Conservation (phyloP, 305 asterid genomes). For the Andrographis paniculata region DNA sequence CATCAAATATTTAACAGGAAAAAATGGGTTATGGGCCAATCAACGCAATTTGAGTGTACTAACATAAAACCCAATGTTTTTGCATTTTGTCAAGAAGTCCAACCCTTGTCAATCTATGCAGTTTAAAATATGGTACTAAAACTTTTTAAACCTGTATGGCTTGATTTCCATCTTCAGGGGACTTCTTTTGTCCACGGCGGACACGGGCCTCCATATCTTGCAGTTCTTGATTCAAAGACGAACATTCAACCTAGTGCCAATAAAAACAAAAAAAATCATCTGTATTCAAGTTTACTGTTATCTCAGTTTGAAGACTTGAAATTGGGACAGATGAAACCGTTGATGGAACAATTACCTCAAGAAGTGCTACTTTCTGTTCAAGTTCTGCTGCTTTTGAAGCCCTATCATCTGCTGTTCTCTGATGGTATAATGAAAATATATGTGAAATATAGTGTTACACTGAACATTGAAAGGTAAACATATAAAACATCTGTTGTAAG, state of each 20-base stretch:
- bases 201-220: slow-evolving; percentile 94
- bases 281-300: slow-evolving; percentile 12
- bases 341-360: slow-evolving; percentile 97
- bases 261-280: slow-evolving; percentile 9
- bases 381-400: slow-evolving; percentile 88
- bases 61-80: no score
- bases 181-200: slow-evolving; percentile 87
- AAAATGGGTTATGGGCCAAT: no score
- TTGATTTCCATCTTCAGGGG: slow-evolving; percentile 92
- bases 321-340: slow-evolving; percentile 7
- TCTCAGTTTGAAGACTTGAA: slow-evolving; percentile 13
- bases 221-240: slow-evolving; percentile 86
- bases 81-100: no score
- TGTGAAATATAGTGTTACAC: slow-evolving; percentile 14
- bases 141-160: slow-evolving; percentile 65
- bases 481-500: slow-evolving; percentile 2
- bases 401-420: slow-evolving; percentile 97
- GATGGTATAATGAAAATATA: slow-evolving; percentile 23
- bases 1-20: no score
- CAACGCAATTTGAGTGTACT: no score
- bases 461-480: slow-evolving; percentile 11
- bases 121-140: no score
- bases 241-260: slow-evolving; percentile 74
- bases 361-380: slow-evolving; percentile 97
- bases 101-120: no score